Base-by-base conservation (phyloP, 2,329 filamentous ascomycete genomes). In the Emericellopsis cladophorae region DNA sequence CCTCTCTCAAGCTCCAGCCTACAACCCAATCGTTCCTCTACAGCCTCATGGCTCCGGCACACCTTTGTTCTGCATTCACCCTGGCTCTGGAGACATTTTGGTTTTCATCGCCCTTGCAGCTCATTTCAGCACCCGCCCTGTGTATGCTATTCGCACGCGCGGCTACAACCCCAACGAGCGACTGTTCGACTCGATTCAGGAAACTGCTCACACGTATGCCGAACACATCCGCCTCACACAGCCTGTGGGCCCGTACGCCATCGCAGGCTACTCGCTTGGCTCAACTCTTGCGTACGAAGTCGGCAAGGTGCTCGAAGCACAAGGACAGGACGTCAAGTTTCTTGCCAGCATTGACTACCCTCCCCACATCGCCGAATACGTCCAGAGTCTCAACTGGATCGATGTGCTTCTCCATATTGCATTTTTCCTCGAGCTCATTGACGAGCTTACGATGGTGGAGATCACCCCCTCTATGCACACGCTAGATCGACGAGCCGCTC, bases 231-330 rank as follows among this genome's bases (percentile, higher is more conserved):
- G 59, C 26, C 15, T 41, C 5, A 43, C 43, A 2, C 67, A 71
- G 40, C 65, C 66, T 0, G 7, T 52, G 0, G 67, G 68, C 1
- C 68, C 68, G 0, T 72, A 72, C 44, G 61, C 62, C 1, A 47
- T 72, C 6, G 59, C 61, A 1, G 67, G 67, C 6, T 70, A 70
- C 47, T 64, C 57, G 2, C 66, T 62, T 42, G 67, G 68, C 1
- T 50, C 56, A 1, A 65, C 65, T 41, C 44, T 69, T 1, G 61
- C 63, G 1, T 72, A 67, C 44, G 67, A 71, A 45, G 49, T 66
- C 1, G 53, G 54, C n/a, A 70, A 71, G 46, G 36, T 48, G 4
- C 54, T 71, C 22, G 61, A 68, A 36, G 29, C 37, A 0, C 37
- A 54, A 8, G 59, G 60, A 0, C 54, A 63, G 11, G 44, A 53